Evolutionary conservation across 108 stramenopile genomes (phyloP), one percentile per base, ranked within the genome.

Genomic region (Cyclotella cryptica): DNA sequence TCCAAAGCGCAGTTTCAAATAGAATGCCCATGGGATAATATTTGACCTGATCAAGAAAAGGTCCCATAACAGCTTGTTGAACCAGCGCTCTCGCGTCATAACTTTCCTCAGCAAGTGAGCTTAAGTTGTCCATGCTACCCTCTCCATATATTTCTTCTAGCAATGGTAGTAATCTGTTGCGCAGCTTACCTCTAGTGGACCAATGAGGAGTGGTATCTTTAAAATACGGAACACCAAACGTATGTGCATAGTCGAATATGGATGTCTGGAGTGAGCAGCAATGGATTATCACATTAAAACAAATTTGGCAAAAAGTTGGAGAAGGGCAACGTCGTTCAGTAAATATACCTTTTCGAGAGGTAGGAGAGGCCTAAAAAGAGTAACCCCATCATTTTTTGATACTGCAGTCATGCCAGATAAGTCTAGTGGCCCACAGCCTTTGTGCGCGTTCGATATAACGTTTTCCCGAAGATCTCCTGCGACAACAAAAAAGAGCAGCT

Each of bases 111-210:
- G 93, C 93, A 28, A 96, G 72, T n/a, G 84, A 83, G 52, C 88
- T 88, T 40, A 96, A 76, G 77, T 94, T 92, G 68, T 88, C 88
- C 90, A 92, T 84, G 60, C 90, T 88, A 1, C 96, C 96, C 63
- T 95, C 95, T 27, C 98, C 98, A 78, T 97, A 99, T n/a, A 98
- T 89, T 42, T 98, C 96, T 71, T 94, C 85, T 46, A 99, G 66
- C 27, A 97, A 63, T 0, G 98, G 98, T 14, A 98, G 53, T n/a
- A 99, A 85, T 72, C 92, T 85, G 68, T 94, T 95, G 22, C 98
- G 87, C 15, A 98, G 74, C 74, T 98, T 98, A 10, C 99, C 99
- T 64, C 99, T 71, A 39, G 99, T 99, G 0, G 94, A 96, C 98
- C 98, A 98, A 60, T 87, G 81, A 11, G 96, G 97, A 30, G 96